Conservation (phyloP, 768 basidiomycete species). For the Baorangia bicolor region DNA sequence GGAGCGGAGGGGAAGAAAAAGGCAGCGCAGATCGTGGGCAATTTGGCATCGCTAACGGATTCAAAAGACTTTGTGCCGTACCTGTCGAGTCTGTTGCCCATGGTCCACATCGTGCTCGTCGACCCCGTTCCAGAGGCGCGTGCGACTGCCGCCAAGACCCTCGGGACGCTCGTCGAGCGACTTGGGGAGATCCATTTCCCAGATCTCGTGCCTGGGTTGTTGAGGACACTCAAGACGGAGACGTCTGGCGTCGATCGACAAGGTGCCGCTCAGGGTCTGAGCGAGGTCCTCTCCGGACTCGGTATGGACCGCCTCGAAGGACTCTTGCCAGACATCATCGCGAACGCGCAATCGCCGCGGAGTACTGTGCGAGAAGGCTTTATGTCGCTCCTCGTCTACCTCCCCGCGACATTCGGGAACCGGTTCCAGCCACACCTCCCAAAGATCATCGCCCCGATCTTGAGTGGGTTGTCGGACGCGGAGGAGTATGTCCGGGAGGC, state of each 20-base stretch:
- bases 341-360: slow-evolving; percentile 84
- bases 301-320: slow-evolving; percentile 98
- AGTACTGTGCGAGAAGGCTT: slow-evolving; percentile 96
- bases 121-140: slow-evolving; percentile 98
- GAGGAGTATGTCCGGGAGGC: slow-evolving; percentile 97
- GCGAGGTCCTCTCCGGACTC: slow-evolving; percentile 91
- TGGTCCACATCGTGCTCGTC: slow-evolving; percentile 89
- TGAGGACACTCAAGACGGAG: slow-evolving; percentile 88
- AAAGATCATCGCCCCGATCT: slow-evolving; percentile 90
- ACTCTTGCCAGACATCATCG: slow-evolving; percentile 89
- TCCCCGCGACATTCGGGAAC: slow-evolving; percentile 94
- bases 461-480: slow-evolving; percentile 85
- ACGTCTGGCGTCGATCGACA: slow-evolving; percentile 95
- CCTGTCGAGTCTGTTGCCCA: slow-evolving; percentile 80
- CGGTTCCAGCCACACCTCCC: slow-evolving; percentile 96
- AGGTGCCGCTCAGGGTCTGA: slow-evolving; percentile 95
- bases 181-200: slow-evolving; percentile 95
- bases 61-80: slow-evolving; percentile 95
- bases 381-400: slow-evolving; percentile 94
- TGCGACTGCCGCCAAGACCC: slow-evolving; percentile 93
- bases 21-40: slow-evolving; percentile 97
- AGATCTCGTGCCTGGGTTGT: slow-evolving; percentile 85
- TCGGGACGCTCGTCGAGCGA: slow-evolving; percentile 95
- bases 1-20: slow-evolving; percentile 94
- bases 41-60: slow-evolving; percentile 86